These are phyloP conservation scores for Trametes versicolor DNA, from an alignment of 1,284 basidiomycete species.

Conservation along the genomic window DNA sequence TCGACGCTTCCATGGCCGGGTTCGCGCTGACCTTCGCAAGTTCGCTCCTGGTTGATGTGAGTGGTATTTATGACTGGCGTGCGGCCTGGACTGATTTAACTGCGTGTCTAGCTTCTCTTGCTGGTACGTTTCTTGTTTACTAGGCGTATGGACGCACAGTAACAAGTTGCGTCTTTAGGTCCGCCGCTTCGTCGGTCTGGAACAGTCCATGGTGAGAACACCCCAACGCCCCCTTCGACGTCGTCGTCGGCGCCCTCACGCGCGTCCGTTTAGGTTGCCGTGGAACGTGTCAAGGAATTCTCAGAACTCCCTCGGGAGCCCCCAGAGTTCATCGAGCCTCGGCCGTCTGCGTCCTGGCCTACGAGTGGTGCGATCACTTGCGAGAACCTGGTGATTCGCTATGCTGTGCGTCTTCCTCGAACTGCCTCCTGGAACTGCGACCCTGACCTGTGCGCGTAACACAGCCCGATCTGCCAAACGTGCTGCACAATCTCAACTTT, in stretches of 20 bases:
- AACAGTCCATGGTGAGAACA: constrained; percentile 85
- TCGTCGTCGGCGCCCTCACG: constrained; percentile 13
- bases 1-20: constrained; percentile 83
- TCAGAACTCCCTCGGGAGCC: constrained; percentile 83
- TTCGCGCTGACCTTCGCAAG: constrained; percentile 88
- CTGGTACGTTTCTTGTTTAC: constrained; percentile 44
- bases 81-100: constrained; percentile 37
- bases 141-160: constrained; percentile 10
- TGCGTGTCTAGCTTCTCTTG: constrained; percentile 57
- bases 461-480: constrained; percentile 85
- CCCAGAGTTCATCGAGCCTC: constrained; percentile 85
- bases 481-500: constrained; percentile 87
- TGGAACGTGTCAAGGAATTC: constrained; percentile 94
- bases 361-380: constrained; percentile 79
- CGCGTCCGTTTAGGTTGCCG: constrained; percentile 67
- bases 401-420: constrained; percentile 70
- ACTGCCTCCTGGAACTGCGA: constrained; percentile 29
- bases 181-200: constrained; percentile 83
- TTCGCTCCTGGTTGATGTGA: constrained; percentile 77
- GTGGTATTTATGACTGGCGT: constrained; percentile 40
- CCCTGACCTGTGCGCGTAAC: constrained; percentile 21
- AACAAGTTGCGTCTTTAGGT: constrained; percentile 46
- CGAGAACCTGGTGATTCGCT: constrained; percentile 85
- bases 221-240: constrained; percentile 1
- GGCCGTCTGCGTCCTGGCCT: constrained; percentile 89